These are phyloP conservation scores for Lentithecium fluviatile DNA, from an alignment of 495 filamentous ascomycete species.

Conservation along the genomic window DNA sequence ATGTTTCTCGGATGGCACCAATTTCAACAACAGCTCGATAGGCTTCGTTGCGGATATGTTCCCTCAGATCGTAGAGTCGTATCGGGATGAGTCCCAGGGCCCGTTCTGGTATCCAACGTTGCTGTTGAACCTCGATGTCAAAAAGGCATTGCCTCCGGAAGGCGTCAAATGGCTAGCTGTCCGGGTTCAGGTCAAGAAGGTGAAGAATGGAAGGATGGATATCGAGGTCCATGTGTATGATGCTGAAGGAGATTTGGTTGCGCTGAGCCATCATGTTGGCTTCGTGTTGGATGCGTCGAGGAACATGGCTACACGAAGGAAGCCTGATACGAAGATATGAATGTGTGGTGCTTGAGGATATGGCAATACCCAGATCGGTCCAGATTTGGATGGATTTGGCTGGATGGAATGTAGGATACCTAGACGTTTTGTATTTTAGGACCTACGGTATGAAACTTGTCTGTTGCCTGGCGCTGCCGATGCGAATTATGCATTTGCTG, in stretches of 20 bases:
- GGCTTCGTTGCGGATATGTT: constrained; percentile 66
- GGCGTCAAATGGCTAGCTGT: constrained; percentile 47
- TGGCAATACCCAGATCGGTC: background rate
- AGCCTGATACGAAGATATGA: constrained; percentile 35
- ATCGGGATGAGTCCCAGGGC: constrained; percentile 35
- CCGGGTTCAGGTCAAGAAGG: constrained; percentile 45
- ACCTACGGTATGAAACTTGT: no score
- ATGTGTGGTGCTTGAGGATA: background rate
- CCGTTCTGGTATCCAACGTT: constrained; percentile 79
- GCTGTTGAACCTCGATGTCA: constrained; percentile 52
- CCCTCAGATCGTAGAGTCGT: constrained; percentile 55
- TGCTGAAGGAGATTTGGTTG: constrained; percentile 43
- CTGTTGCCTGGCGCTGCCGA: no score
- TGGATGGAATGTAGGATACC: no score
- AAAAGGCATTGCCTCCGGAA: constrained; percentile 47
- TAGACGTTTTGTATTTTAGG: no score
- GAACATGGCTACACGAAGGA: constrained; percentile 41
- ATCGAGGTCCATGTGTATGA: constrained; percentile 44
- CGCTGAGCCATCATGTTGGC: constrained; percentile 45
- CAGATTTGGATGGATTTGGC: no score
- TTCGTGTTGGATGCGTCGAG: constrained; percentile 39
- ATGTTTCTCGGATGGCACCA: constrained; percentile 45
- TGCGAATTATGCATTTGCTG: no score
- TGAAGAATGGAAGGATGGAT: constrained; percentile 49
- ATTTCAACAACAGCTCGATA: constrained; percentile 47